Base-by-base conservation (phyloP, 441 rosid species). In the Corymbia calophylla region DNA sequence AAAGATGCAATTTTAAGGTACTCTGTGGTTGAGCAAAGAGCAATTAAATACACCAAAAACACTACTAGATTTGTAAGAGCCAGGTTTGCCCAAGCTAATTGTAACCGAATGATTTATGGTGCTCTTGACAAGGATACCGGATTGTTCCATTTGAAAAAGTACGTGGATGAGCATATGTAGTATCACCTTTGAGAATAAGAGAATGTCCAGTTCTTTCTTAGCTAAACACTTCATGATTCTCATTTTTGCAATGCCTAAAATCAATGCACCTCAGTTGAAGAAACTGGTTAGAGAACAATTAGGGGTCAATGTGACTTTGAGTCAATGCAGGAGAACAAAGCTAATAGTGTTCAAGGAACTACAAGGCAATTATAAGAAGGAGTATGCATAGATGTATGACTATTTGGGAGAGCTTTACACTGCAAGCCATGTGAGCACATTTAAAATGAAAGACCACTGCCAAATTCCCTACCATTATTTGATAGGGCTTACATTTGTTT, bases 21-120 rank as follows among this genome's bases (percentile, higher is more conserved):
- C 11, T n/a, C 0, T 0, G 1, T 64, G 21, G 6, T 0, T 62
- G 0, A 62, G 1, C 5, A 62, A 29, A 62, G 8, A 62, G 9
- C 0, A 64, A n/a, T 64, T n/a, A 14, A 64, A 62, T 64, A 16
- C 73, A n/a, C 5, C 1, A 64, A 62, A 2, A 29, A 62, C 1
- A 3, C 4, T 7, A 13, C 18, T 62, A 29, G 17, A 62, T 29
- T 62, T 62, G 8, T 29, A 29, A 62, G 32, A 62, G 68, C 2
- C 7, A 29, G 1, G 4, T 62, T 5, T 62, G 5, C 32, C 9
- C 0, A 3, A 1, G 18, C 8, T 29, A 62, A 62, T 62, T 62
- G 9, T 62, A 29, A 29, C 4, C 3, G 0, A 4, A 62, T 62
- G 18, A 62, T 29, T 62, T 13, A 62, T 13, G 9, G 68, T 62